Base-by-base conservation (phyloP, 306 rosid species). In the Castanopsis chinensis region DNA sequence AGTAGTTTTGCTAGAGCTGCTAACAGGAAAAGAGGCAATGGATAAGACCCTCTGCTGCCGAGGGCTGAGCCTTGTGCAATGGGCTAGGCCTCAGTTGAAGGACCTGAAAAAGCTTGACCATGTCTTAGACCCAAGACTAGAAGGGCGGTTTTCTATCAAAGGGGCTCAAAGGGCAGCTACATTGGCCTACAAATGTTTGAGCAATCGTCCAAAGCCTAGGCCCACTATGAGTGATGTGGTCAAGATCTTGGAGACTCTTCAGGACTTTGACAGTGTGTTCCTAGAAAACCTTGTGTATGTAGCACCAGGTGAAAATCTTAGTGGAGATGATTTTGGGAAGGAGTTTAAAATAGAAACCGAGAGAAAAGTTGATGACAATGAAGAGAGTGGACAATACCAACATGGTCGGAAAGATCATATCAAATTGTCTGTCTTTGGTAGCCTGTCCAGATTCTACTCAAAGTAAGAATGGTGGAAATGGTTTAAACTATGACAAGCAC, bases 61-160 rank as follows among this genome's bases (percentile, higher is more conserved):
- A 7, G 82, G 88, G 49, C 82, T 86, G 6, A 84, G 79, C 85
- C 87, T 94, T 3, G 97, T 94, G 80, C 89, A 90, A n/a, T 90
- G 97, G 97, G 87, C 90, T n/a, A 91, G 90, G 75, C 96, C 97
- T 43, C 74, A 83, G 32, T 37, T 92, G 72, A 94, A 87, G 81
- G 92, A 89, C 74, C 88, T 79, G 0, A 86, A 79, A 67, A 89
- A 81, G 83, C 72, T 92, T 4, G 64, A 41, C 23, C 60, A 67
- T 63, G 56, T 90, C 23, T 83, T 87, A 79, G 95, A 92, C 83
- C 86, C 87, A 5, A 85, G 82, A 82, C 73, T 92, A 35, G 95
- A 90, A 84, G 91, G 93, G 11, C 92, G 85, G 56, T 89, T 79
- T 64, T 85, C 95, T n/a, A 58, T 54, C n/a, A 86, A 80, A 72